Evolutionary conservation across 495 filamentous ascomycete genomes (phyloP), one percentile per base, ranked within the genome.

Genomic region (Talaromyces wortmannii): DNA sequence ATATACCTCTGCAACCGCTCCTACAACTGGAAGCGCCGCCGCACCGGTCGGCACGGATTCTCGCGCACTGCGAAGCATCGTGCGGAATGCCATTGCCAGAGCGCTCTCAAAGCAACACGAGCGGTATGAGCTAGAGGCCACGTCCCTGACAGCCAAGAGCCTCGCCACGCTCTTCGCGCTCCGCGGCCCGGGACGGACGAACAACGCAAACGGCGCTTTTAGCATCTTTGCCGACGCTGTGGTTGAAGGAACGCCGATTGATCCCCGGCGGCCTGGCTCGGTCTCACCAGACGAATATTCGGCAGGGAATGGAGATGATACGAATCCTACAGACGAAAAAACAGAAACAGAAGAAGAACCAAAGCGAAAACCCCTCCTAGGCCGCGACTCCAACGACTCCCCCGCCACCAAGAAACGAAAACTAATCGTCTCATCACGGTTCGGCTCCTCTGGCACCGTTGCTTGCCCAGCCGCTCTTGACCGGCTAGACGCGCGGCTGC

Each of bases 81-180:
- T 92, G 6, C 71, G 88, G 7, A 83, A 88, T 50, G 85, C 86
- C 1, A 80, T 96, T 4, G 89, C 90, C 0, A 87, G 87, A 59
- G 90, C 89, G 6, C 75, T 95, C 18, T 90, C 86, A 1, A 73
- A 83, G 3, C 84, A 80, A 10, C 77, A 85, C n/a, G 74, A 84
- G 54, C 74, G 89, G 15, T 90, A 88, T 54, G 73, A 78, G 2
- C 67, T 96, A 0, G 76, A 83, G 55, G 59, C 77, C 1, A 91
- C 88, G 5, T 80, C 73, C 15, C 63, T 96, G 23, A 78, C 78
- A 3, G 86, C 89, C 13, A 82, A 82, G 61, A 88, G 84, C 52
- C 71, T 96, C 4, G 69, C 76, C 11, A 81, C 85, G 2, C 71
- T 95, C 52, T 66, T 90, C 1, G 71, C 78, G 5, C 72, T 85